phyloP scores from a whole-genome alignment of 345 rosid genomes.

The Gossypium mustelinum region DNA sequence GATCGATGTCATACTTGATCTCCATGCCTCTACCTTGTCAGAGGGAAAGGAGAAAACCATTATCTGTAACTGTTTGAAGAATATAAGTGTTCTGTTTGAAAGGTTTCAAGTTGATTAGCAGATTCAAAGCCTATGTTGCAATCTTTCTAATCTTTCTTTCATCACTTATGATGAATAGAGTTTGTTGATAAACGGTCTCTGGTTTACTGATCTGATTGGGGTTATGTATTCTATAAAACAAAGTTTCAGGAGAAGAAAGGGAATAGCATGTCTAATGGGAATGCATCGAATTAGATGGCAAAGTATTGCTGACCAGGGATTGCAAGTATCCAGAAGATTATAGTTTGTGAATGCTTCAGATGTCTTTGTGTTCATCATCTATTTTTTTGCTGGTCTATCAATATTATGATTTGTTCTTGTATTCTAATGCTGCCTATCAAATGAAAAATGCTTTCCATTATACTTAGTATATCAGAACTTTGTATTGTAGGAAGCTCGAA shows the following conservation, averaged over 20 bases:
- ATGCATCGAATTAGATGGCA: background rate
- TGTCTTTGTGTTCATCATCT: background rate
- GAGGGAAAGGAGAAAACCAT: background rate
- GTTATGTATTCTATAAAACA: background rate
- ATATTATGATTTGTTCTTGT: constrained; percentile 1
- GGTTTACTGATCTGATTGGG: background rate
- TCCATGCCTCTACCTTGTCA: background rate
- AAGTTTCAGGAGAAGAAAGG: background rate
- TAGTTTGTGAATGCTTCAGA: background rate
- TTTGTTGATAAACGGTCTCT: background rate
- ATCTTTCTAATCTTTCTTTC: background rate
- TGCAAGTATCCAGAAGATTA: background rate
- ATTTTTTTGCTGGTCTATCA: background rate
- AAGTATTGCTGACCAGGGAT: background rate
- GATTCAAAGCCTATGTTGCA: background rate
- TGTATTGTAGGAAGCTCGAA: constrained; percentile 64
- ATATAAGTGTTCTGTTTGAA: background rate
- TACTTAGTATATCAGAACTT: background rate
- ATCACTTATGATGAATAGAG: background rate
- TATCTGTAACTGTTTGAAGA: constrained; percentile 1
- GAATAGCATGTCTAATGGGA: background rate
- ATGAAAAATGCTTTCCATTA: background rate
- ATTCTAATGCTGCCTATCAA: constrained; percentile 5
- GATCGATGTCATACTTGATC: background rate
- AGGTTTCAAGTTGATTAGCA: background rate